phyloP scores from a whole-genome alignment of 306 rosid species.

The Citrullus mucosospermus region DNA sequence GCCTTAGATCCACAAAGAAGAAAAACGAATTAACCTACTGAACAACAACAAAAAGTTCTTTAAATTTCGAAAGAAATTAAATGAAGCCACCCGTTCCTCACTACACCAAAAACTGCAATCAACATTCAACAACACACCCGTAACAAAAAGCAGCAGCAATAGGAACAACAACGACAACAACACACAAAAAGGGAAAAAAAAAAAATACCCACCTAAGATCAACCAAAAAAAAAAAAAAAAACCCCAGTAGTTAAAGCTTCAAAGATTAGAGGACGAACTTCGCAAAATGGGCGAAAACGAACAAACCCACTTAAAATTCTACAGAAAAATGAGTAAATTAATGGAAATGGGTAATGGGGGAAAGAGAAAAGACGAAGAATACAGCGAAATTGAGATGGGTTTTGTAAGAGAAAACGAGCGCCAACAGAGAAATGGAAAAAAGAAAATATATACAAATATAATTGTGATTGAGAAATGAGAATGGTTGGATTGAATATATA shows the following conservation, averaged over 20 bases:
- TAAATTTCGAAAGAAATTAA: neutral
- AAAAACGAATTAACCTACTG: neutral
- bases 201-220: neutral
- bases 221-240: neutral
- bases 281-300: neutral
- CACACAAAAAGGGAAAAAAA: neutral
- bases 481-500: neutral
- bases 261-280: neutral
- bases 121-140: neutral
- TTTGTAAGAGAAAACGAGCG: neutral
- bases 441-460: too few relatives aligned
- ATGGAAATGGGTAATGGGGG: neutral
- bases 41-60: neutral
- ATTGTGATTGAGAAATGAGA: neutral
- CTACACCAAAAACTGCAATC: neutral
- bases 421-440: neutral
- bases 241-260: neutral
- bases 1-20: conserved; percentile 1
- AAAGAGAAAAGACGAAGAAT: neutral
- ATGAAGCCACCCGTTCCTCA: neutral
- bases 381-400: neutral
- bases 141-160: neutral
- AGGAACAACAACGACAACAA: neutral
- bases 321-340: neutral
- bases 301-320: neutral